Evolutionary conservation across 352 stramenopile species (phyloP).

Genomic region (Hyaloperonospora brassicae): DNA sequence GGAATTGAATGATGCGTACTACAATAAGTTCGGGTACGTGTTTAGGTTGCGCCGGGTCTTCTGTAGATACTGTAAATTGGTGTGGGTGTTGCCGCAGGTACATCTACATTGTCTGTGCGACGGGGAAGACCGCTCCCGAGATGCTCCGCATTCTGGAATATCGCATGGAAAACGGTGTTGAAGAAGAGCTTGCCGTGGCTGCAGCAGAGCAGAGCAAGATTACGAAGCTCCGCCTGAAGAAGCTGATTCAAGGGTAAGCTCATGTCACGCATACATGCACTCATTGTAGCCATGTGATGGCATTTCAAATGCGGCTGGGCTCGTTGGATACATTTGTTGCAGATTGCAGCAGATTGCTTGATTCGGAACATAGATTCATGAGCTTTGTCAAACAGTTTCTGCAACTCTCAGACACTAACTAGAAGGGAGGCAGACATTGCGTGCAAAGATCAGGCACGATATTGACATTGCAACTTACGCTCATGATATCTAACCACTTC

Average conservation of each 20-base stretch:
- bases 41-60: not conserved
- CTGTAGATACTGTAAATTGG: not conserved
- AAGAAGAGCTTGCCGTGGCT: slow-evolving; percentile 49
- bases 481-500: too few species aligned
- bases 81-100: slow-evolving; percentile 28
- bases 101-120: slow-evolving; percentile 79
- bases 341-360: too few species aligned
- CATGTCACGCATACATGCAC: not conserved
- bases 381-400: too few species aligned
- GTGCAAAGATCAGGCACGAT: too few species aligned
- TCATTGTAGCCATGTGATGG: too few species aligned
- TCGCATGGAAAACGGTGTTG: slow-evolving; percentile 34
- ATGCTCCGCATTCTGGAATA: slow-evolving; percentile 68
- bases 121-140: slow-evolving; percentile 63
- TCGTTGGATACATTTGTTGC: too few species aligned
- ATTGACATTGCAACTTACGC: too few species aligned
- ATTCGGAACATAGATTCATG: too few species aligned
- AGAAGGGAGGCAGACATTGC: too few species aligned
- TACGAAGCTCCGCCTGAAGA: slow-evolving; percentile 58
- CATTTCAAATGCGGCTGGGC: too few species aligned
- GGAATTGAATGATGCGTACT: slow-evolving; percentile 58
- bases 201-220: slow-evolving; percentile 73
- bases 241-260: slow-evolving; percentile 58
- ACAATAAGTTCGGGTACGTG: slow-evolving; percentile 55
- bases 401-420: too few species aligned